Conservation (phyloP, 208 protist genomes). For the Crithidia fasciculata region DNA sequence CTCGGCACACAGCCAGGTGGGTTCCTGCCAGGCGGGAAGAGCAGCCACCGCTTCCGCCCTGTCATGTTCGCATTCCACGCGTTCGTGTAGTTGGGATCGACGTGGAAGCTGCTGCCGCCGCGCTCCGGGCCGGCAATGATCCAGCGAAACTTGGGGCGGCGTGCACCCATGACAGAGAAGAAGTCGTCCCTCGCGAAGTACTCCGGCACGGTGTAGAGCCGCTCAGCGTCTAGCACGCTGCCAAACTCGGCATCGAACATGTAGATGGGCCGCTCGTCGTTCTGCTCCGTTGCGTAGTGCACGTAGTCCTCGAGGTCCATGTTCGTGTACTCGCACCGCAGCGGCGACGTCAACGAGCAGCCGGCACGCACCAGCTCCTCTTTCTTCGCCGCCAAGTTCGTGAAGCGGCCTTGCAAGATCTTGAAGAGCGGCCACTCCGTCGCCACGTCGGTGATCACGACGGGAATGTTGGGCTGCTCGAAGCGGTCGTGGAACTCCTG, state of each 20-base stretch:
- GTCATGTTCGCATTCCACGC: conserved; percentile 92
- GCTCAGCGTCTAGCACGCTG: conserved; percentile 50
- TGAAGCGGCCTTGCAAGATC: conserved; percentile 68
- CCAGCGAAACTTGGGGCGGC: conserved; percentile 88
- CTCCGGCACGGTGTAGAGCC: conserved; percentile 79
- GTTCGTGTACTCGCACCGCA: conserved; percentile 88
- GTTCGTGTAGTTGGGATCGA: conserved; percentile 89
- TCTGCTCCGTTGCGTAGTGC: conserved; percentile 73
- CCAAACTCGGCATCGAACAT: conserved; percentile 92
- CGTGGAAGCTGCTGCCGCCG: conserved; percentile 89
- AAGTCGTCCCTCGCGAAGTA: conserved; percentile 88
- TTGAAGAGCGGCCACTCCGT: conserved; percentile 84
- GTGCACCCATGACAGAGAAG: conserved; percentile 69
- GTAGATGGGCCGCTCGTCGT: conserved; percentile 91
- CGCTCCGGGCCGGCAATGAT: conserved; percentile 87
- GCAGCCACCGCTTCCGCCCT: conserved; percentile 88
- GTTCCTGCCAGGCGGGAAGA: conserved; percentile 79
- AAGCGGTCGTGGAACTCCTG: conserved; percentile 75
- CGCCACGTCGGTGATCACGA: conserved; percentile 82
- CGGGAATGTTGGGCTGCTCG: conserved; percentile 71
- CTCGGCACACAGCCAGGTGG: conserved; percentile 82
- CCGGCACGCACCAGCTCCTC: conserved; percentile 45
- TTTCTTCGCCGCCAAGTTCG: conserved; percentile 64
- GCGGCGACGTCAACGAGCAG: conserved; percentile 47
- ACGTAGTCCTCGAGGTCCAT: conserved; percentile 90